Evolutionary conservation across 2,329 filamentous ascomycete genomes (phyloP).

Genomic region (Colletotrichum karsti): DNA sequence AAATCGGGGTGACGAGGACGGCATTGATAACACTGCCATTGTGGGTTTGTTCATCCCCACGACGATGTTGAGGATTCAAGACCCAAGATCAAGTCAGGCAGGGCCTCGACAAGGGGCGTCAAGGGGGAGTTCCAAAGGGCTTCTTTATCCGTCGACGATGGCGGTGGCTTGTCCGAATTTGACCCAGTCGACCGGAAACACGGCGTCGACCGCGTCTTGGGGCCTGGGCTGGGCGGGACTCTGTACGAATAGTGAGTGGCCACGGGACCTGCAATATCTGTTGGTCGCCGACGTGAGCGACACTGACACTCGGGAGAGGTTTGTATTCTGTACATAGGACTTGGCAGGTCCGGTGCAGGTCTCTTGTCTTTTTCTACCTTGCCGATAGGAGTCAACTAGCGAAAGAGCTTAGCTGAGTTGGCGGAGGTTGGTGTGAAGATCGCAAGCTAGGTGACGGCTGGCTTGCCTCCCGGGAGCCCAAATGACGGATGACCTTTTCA

Average conservation of each 20-base stretch:
- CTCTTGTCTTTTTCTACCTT: background rate
- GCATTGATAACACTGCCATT: background rate
- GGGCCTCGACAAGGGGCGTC: no score
- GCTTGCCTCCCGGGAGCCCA: background rate
- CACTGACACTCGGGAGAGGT: background rate
- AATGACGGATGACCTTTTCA: background rate
- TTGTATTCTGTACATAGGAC: background rate
- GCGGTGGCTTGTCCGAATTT: conserved; percentile 7
- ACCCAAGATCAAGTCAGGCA: no score
- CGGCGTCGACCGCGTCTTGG: conserved; percentile 21
- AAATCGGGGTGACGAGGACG: background rate
- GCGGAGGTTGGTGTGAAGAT: background rate
- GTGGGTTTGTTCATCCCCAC: no score
- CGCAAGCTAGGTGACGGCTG: background rate
- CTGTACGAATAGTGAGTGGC: no score
- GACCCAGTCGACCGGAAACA: conserved; percentile 14
- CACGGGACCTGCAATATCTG: background rate
- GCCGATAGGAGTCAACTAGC: no score
- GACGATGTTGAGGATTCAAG: no score
- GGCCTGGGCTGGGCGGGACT: conserved; percentile 2
- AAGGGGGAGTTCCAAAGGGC: background rate
- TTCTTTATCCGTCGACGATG: background rate
- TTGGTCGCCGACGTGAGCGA: background rate
- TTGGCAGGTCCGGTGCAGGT: background rate
- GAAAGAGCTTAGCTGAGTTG: background rate